phyloP scores from a whole-genome alignment of 495 filamentous ascomycete species.

The Diplogelasinospora grovesii region DNA sequence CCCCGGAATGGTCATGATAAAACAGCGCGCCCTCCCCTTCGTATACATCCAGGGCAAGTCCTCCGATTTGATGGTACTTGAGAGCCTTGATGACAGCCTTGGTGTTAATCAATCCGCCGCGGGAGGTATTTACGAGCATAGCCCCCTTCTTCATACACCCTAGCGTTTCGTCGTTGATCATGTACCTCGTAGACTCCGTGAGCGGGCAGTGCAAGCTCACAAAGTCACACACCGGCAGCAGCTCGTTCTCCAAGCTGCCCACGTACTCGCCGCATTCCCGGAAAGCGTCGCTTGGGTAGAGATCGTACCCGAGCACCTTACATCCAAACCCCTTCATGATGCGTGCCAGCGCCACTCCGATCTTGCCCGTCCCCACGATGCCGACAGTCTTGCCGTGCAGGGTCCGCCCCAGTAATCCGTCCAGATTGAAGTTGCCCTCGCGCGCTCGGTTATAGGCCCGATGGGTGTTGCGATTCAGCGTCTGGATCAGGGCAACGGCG shows the following conservation, averaged over 20 bases:
- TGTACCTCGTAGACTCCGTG: conserved; percentile 49
- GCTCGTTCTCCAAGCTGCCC: conserved; percentile 44
- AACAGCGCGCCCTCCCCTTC: conserved; percentile 51
- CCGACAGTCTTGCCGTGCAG: conserved; percentile 56
- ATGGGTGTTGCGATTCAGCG: conserved; percentile 64
- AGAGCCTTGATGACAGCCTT: conserved; percentile 52
- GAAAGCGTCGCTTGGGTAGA: conserved; percentile 43
- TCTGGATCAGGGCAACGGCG: conserved; percentile 59
- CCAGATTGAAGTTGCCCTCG: conserved; percentile 64
- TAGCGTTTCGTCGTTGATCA: conserved; percentile 52
- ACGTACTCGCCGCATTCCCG: conserved; percentile 46
- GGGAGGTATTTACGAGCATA: conserved; percentile 59
- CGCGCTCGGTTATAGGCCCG: conserved; percentile 66
- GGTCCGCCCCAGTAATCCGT: conserved; percentile 56
- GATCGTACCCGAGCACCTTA: conserved; percentile 52
- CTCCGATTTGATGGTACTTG: conserved; percentile 49
- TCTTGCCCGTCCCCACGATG: conserved; percentile 48
- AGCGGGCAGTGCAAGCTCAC: conserved; percentile 62
- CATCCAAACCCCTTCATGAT: conserved; percentile 61
- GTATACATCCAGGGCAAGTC: conserved; percentile 53
- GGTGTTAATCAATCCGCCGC: conserved; percentile 57
- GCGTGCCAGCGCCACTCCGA: conserved; percentile 43
- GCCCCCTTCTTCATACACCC: conserved; percentile 51
- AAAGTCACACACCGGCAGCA: conserved; percentile 52
- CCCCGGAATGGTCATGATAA: conserved; percentile 58